phyloP scores from a whole-genome alignment of 352 stramenopile species.

The Phytophthora tubulina region DNA sequence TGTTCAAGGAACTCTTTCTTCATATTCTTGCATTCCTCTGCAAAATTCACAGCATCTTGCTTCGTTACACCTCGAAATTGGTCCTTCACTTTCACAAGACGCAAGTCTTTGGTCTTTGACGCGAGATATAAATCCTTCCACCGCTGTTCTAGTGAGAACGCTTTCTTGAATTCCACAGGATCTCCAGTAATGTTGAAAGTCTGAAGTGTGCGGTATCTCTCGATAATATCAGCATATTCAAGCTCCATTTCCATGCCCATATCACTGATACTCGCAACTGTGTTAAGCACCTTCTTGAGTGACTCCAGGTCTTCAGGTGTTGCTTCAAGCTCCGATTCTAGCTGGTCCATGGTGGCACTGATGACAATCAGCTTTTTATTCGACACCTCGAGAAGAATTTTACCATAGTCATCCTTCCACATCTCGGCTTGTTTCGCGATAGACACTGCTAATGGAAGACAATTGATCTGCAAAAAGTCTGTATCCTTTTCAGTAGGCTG shows the following conservation, averaged over 20 bases:
- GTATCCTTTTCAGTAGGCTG: conserved; percentile 94
- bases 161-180: conserved; percentile 62
- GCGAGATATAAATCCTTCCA: conserved; percentile 88
- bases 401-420: conserved; percentile 96
- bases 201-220: conserved; percentile 91
- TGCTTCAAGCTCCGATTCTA: conserved; percentile 83
- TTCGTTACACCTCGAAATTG: conserved; percentile 95
- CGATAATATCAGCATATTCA: conserved; percentile 93
- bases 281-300: conserved; percentile 96
- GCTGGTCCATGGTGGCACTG: conserved; percentile 75
- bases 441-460: conserved; percentile 84
- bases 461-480: conserved; percentile 96
- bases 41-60: conserved; percentile 91
- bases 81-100: conserved; percentile 95
- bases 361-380: conserved; percentile 85
- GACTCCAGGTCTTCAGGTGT: conserved; percentile 91
- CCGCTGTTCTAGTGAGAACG: conserved; percentile 81
- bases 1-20: conserved; percentile 87
- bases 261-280: conserved; percentile 86
- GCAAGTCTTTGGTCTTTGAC: conserved; percentile 94
- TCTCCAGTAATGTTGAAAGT: conserved; percentile 88
- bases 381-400: conserved; percentile 91
- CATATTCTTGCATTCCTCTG: conserved; percentile 87
- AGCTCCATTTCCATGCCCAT: conserved; percentile 96
- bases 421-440: conserved; percentile 94